These are phyloP conservation scores for Laguncularia racemosa DNA, from an alignment of 345 rosid species.

Conservation along the genomic window DNA sequence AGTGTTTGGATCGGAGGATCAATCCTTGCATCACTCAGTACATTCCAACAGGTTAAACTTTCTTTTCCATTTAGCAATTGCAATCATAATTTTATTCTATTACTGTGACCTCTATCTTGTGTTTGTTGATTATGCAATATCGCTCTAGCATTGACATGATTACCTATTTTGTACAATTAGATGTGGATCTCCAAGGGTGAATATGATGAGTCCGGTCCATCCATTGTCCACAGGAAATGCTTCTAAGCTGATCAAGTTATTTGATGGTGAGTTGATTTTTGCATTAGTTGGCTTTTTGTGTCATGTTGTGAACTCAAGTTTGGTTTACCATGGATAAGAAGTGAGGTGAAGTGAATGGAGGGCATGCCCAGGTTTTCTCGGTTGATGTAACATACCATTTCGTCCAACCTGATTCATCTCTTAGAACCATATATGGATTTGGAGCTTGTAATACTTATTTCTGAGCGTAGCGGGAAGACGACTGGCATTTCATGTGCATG, in stretches of 20 bases:
- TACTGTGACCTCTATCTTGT: background rate
- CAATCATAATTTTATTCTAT: background rate
- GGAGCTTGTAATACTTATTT: no score
- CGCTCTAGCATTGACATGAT: background rate
- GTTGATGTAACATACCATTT: no score
- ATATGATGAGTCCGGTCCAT: constrained; percentile 41
- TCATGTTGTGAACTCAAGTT: constrained; percentile 6
- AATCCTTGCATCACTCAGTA: constrained; percentile 42
- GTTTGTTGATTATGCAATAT: background rate
- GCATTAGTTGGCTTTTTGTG: constrained; percentile 11
- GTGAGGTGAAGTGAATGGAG: background rate
- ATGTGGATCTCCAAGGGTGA: constrained; percentile 47
- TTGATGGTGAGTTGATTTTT: constrained; percentile 1
- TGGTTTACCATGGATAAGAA: constrained; percentile 4
- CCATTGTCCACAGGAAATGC: constrained; percentile 48
- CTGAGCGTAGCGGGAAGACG: no score
- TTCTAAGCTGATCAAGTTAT: constrained; percentile 18
- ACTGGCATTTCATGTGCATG: no score
- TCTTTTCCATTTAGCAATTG: background rate
- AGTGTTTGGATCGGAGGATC: constrained; percentile 44
- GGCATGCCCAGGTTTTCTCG: no score
- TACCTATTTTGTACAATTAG: constrained; percentile 8
- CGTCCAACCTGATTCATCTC: no score
- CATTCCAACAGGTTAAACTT: constrained; percentile 34
- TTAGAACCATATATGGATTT: no score